Evolutionary conservation across 352 stramenopile genomes (phyloP).

Genomic region (Pythium angustatum): DNA sequence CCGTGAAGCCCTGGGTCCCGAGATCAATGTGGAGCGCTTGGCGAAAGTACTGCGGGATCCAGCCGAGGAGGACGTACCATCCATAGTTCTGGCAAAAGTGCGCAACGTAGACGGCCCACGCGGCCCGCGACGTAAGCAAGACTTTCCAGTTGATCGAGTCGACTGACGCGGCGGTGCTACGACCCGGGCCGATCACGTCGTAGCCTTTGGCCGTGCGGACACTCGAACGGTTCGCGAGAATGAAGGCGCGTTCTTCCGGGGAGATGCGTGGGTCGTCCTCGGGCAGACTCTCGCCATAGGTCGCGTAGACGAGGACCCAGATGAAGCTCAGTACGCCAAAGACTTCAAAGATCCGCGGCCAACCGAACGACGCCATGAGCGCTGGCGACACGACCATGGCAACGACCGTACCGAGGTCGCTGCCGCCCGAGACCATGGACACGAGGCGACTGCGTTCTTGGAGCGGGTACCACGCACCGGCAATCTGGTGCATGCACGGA

Average conservation of each 20-base stretch:
- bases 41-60: constrained; percentile 88
- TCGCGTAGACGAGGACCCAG: constrained; percentile 64
- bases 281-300: constrained; percentile 63
- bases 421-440: constrained; percentile 72
- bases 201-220: constrained; percentile 18
- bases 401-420: constrained; percentile 80
- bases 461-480: constrained; percentile 80
- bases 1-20: constrained; percentile 60
- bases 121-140: constrained; percentile 61
- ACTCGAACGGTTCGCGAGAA: constrained; percentile 61
- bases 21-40: constrained; percentile 79
- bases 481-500: constrained; percentile 87
- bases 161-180: constrained; percentile 5
- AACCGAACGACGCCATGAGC: constrained; percentile 62
- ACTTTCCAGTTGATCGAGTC: constrained; percentile 67
- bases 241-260: constrained; percentile 56
- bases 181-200: constrained; percentile 6
- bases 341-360: constrained; percentile 74
- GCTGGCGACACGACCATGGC: constrained; percentile 74
- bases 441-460: constrained; percentile 83
- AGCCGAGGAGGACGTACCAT: constrained; percentile 86
- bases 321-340: constrained; percentile 78
- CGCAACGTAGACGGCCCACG: constrained; percentile 84
- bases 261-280: constrained; percentile 68
- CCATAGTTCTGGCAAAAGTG: constrained; percentile 90